Evolutionary conservation across 352 stramenopile species (phyloP).

Genomic region (Globisporangium carolinianum): DNA sequence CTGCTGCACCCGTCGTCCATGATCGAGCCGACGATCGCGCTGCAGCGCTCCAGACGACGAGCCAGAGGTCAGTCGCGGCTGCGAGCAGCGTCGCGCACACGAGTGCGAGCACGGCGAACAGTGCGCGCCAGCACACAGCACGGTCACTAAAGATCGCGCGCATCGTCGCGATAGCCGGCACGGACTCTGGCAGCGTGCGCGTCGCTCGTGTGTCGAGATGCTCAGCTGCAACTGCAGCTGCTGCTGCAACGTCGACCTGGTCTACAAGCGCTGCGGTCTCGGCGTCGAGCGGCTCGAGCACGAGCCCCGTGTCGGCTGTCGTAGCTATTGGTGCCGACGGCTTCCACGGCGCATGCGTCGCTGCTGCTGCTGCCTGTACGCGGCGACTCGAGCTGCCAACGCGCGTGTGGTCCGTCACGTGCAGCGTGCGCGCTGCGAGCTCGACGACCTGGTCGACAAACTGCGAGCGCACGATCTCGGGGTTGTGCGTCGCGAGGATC

Average conservation of each 20-base stretch:
- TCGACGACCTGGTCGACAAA: constrained; percentile 29
- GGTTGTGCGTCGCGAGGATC: constrained; percentile 48
- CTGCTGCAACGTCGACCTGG: not conserved
- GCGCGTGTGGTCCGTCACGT: not conserved
- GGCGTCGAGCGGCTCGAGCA: not conserved
- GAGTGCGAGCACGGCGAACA: constrained; percentile 22
- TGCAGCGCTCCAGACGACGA: constrained; percentile 32
- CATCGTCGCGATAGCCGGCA: constrained; percentile 6
- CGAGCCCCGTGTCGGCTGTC: not conserved
- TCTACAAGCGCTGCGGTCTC: not conserved
- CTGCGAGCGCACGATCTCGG: constrained; percentile 29
- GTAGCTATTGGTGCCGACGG: not conserved
- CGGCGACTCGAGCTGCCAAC: not conserved
- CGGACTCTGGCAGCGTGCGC: too few species aligned
- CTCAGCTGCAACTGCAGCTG: not conserved
- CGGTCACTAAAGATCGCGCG: constrained; percentile 17
- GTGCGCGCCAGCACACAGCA: constrained; percentile 15
- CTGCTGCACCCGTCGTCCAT: constrained; percentile 4
- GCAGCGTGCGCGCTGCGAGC: not conserved
- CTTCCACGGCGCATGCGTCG: not conserved
- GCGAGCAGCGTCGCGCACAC: constrained; percentile 16
- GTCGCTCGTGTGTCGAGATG: constrained; percentile 6
- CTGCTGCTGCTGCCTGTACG: not conserved
- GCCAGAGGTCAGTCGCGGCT: constrained; percentile 26
- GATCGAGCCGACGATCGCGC: not conserved